phyloP scores from a whole-genome alignment of 2,329 filamentous ascomycete genomes.

The Fusarium dimerum region DNA sequence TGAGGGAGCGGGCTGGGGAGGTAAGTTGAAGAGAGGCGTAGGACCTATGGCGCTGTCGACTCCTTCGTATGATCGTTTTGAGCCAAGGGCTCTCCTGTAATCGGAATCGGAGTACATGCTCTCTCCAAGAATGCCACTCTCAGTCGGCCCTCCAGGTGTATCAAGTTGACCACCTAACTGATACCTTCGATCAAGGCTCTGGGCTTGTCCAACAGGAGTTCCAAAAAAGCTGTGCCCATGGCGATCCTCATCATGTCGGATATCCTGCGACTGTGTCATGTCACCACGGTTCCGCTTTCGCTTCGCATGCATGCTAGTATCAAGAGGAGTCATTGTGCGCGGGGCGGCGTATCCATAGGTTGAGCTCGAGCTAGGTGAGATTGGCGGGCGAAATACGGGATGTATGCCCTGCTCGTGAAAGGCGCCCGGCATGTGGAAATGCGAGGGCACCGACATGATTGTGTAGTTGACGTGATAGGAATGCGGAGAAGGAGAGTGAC shows the following conservation, averaged over 20 bases:
- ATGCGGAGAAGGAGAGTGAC: conserved; percentile 6
- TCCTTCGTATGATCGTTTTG: conserved; percentile 43
- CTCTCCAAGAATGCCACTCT: conserved; percentile 46
- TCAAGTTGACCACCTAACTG: conserved; percentile 56
- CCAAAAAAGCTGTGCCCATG: conserved; percentile 24
- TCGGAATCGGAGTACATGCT: conserved; percentile 59
- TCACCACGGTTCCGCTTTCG: conserved; percentile 46
- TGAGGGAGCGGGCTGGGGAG: conserved; percentile 30
- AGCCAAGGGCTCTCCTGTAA: conserved; percentile 54
- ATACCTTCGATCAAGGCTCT: conserved; percentile 38
- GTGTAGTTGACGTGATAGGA: conserved; percentile 8
- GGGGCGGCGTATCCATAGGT: conserved; percentile 36
- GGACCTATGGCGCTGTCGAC: conserved; percentile 36
- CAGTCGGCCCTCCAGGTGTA: conserved; percentile 40
- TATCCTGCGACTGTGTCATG: conserved; percentile 28
- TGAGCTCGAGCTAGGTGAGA: conserved; percentile 43
- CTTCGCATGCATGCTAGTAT: conserved; percentile 36
- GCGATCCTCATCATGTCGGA: conserved; percentile 19
- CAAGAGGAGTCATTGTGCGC: conserved; percentile 18
- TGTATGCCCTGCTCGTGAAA: conserved; percentile 41
- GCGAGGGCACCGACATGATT: conserved; percentile 30
- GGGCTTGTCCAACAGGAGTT: conserved; percentile 17
- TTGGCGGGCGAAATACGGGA: conserved; percentile 49
- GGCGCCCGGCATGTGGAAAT: conserved; percentile 39
- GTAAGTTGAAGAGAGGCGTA: conserved; percentile 35